Percentiles rank a stretch among this genome's conserved stretches.
Conservation (phyloP, 306 rosid genomes). For the Dryas alaskensis region DNA sequence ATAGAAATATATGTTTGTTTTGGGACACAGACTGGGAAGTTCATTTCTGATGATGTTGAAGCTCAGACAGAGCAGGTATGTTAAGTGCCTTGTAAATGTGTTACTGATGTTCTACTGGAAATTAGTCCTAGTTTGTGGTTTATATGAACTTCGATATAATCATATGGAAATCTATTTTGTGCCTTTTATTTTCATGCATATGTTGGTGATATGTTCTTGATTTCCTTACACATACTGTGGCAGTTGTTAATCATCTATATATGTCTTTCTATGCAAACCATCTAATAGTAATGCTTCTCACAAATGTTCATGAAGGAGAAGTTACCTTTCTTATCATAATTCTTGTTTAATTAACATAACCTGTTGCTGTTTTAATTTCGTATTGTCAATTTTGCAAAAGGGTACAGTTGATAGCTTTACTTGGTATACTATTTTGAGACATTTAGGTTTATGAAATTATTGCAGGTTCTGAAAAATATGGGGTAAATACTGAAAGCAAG, state of each 20-base stretch:
- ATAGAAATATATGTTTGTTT: conserved; percentile 1
- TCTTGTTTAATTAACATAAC: not conserved
- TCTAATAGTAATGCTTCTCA: not conserved
- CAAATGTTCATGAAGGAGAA: not conserved
- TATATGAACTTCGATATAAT: not conserved
- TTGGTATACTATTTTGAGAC: not conserved
- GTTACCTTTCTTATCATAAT: not conserved
- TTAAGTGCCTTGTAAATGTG: not conserved
- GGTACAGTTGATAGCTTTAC: not conserved
- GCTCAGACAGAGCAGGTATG: conserved; percentile 94
- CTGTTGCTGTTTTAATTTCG: not conserved
- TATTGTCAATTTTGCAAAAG: not conserved
- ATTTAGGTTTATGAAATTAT: not conserved
- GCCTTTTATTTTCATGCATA: not conserved
- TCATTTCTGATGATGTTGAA: conserved; percentile 70
- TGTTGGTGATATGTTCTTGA: conserved; percentile 1
- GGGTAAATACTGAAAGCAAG: conserved; percentile 90
- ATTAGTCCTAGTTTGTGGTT: not conserved
- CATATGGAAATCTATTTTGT: not conserved
- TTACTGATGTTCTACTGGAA: not conserved
- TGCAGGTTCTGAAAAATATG: conserved; percentile 80
- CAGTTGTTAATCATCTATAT: not conserved
- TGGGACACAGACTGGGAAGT: conserved; percentile 71
- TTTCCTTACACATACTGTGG: not conserved
- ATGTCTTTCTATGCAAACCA: not conserved